Conservation (phyloP, 768 basidiomycete species). For the Rubroboletus satanas region DNA sequence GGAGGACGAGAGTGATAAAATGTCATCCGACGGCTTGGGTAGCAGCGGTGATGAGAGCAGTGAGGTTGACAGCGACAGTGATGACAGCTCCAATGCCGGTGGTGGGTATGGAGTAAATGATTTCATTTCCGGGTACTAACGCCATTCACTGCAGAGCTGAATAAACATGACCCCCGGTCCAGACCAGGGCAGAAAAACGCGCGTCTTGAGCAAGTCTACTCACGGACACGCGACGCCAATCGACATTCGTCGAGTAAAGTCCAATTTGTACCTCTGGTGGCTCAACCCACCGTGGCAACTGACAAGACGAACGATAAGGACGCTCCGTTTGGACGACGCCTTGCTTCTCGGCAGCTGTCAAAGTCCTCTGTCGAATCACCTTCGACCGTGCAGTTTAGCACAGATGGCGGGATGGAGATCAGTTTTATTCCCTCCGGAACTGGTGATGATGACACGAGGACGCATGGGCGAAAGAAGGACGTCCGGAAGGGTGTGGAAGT, state of each 20-base stretch:
- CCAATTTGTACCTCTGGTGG: constrained; percentile 63
- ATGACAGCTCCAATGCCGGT: constrained; percentile 57
- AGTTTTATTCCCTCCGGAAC: constrained; percentile 66
- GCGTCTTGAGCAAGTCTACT: constrained; percentile 44
- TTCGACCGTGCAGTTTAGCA: constrained; percentile 24
- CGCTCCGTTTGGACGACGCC: constrained; percentile 71
- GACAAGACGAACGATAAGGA: constrained; percentile 41
- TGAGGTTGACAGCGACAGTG: constrained; percentile 42
- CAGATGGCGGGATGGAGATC: constrained; percentile 76
- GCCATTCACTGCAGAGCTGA: constrained; percentile 39
- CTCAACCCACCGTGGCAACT: constrained; percentile 33
- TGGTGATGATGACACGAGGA: constrained; percentile 10
- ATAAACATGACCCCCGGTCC: constrained; percentile 53
- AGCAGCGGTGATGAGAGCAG: constrained; percentile 40
- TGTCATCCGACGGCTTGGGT: constrained; percentile 55
- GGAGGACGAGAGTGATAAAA: constrained; percentile 79
- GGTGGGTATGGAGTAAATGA: constrained; percentile 34
- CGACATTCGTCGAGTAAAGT: constrained; percentile 45
- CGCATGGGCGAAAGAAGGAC: constrained; percentile 31
- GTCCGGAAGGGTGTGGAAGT: constrained; percentile 62
- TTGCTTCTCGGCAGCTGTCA: constrained; percentile 30
- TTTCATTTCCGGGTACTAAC: constrained; percentile 17
- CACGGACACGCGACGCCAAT: constrained; percentile 40
- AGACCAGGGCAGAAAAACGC: constrained; percentile 47
- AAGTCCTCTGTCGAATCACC: constrained; percentile 11